Conservation (phyloP, 1,284 basidiomycete genomes). For the Trichosporon inkin region DNA sequence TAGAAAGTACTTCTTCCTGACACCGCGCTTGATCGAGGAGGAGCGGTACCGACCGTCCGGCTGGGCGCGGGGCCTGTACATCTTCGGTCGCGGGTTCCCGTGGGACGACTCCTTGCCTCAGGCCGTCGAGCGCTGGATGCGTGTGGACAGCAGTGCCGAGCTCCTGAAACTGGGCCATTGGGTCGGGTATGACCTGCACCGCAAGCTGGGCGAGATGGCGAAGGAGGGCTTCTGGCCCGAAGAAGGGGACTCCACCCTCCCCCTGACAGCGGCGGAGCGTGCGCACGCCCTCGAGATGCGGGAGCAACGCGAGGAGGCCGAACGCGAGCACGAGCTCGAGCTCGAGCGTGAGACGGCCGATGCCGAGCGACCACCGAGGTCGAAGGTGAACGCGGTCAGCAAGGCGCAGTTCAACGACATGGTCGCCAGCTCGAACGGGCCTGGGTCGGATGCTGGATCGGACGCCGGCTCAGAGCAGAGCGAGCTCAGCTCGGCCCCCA, state of each 20-base stretch:
- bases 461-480: neutral
- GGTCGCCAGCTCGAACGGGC: neutral
- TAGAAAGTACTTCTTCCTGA: slow-evolving; percentile 35
- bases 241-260: neutral
- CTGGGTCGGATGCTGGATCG: neutral
- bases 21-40: slow-evolving; percentile 31
- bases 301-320: slow-evolving; percentile 42
- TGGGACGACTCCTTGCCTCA: slow-evolving; percentile 24
- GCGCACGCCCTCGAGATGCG: slow-evolving; percentile 45
- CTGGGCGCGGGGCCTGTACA: slow-evolving; percentile 40
- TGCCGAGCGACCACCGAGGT: neutral
- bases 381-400: neutral
- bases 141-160: slow-evolving; percentile 29
- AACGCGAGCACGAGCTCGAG: slow-evolving; percentile 44
- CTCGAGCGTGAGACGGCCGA: slow-evolving; percentile 29
- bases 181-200: neutral
- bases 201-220: neutral
- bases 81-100: slow-evolving; percentile 34
- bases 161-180: neutral
- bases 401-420: neutral
- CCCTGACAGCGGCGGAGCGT: neutral
- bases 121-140: slow-evolving; percentile 35
- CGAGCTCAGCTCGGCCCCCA: neutral
- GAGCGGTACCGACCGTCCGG: slow-evolving; percentile 28
- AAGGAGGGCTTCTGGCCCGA: neutral